These are phyloP conservation scores for Pseudomicrostroma phylloplanum DNA, from an alignment of 1,284 basidiomycete genomes.

Conservation along the genomic window DNA sequence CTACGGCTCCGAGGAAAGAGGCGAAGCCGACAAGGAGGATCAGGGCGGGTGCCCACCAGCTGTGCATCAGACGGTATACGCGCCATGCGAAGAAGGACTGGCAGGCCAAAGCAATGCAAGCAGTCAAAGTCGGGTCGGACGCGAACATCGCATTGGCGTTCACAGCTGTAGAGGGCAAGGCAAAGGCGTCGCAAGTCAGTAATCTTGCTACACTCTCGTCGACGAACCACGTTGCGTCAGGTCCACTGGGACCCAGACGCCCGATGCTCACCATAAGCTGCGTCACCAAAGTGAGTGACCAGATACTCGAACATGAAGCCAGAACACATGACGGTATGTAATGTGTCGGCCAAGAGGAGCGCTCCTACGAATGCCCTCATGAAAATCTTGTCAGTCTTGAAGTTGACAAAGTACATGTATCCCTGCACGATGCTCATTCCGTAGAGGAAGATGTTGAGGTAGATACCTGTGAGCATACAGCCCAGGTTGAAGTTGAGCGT, in stretches of 20 bases:
- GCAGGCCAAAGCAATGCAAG: constrained; percentile 35
- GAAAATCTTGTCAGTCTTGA: constrained; percentile 34
- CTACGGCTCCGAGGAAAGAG: constrained; percentile 33
- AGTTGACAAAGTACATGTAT: constrained; percentile 39
- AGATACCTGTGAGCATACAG: constrained; percentile 40
- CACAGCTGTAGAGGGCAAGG: constrained; percentile 6
- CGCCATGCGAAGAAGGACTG: constrained; percentile 47
- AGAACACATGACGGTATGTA: constrained; percentile 31
- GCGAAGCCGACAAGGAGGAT: constrained; percentile 22
- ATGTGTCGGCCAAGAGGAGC: constrained; percentile 33
- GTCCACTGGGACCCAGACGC: background rate
- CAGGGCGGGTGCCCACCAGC: constrained; percentile 23
- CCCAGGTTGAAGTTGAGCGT: constrained; percentile 24
- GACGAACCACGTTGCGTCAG: background rate
- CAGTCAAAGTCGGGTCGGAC: constrained; percentile 37
- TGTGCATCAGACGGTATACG: constrained; percentile 37
- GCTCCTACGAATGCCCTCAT: constrained; percentile 31
- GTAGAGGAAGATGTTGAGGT: constrained; percentile 40
- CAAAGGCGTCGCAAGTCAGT: background rate
- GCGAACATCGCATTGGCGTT: constrained; percentile 27
- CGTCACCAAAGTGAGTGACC: constrained; percentile 39
- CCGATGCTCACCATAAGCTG: constrained; percentile 18
- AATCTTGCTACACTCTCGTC: background rate
- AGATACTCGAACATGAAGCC: constrained; percentile 41
- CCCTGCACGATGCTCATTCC: constrained; percentile 41